Base-by-base conservation (phyloP, 2,329 filamentous ascomycete genomes). In the Claviceps arundinis region DNA sequence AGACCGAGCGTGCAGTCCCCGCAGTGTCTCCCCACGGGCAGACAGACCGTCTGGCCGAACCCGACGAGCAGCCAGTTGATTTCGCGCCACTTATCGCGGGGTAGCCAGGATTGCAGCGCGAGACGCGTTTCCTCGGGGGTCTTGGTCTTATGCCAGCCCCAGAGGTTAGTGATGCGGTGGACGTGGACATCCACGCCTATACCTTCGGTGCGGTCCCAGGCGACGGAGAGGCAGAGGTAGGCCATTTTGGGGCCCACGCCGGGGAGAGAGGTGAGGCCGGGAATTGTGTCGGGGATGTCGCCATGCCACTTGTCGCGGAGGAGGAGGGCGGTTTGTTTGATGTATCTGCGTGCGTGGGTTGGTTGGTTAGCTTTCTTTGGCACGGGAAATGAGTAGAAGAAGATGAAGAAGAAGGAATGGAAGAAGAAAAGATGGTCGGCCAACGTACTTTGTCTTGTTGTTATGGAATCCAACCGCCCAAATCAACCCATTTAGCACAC, bases 191-290 rank as follows among this genome's bases (percentile, higher is more conserved):
- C 90, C 48, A 96, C 90, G 26, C 90, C 90, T 57, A 96, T 95
- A 7, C 90, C 90, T 62, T 81, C 74, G 51, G 77, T 78, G 37
- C 73, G 70, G 59, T 70, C 67, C 78, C 78, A 81, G 76, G 62
- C 87, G 0, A 85, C 85, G 47, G 83, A 85, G 72, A 95, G 80
- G 64, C 86, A 91, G 22, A 96, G 77, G 65, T 93, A 90, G 13
- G 85, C 89, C 90, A 96, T 96, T 70, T 96, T 96, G 34, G 90
- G 90, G 0, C 90, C 90, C 1, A 96, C 90, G 5, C 90, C 90
- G 0, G 89, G 89, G 0, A 95, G 76, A 1, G 81, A 79, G 50
- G 83, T 82, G 19, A 96, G 75, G 0, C 85, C 89, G 56, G 82
- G 76, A 50, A 91, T 81, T 0, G 84, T 86, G 56, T 84, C 75